Base-by-base conservation (phyloP, 139 green algal species). In the Desmodesmus armatus region DNA sequence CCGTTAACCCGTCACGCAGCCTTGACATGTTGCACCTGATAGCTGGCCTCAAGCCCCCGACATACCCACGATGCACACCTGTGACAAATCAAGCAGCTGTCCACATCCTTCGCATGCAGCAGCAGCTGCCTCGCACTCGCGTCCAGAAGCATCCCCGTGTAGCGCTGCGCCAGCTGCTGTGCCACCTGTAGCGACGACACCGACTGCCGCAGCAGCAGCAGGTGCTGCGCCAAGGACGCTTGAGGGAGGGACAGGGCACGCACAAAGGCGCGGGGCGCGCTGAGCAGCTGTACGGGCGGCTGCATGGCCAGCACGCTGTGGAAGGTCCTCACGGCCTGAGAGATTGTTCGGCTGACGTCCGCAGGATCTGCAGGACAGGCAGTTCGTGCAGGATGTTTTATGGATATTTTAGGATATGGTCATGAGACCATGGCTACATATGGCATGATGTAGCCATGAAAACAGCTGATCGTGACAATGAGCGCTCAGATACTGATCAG, bases 201-300 rank as follows among this genome's bases (percentile, higher is more conserved):
- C 29, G 3, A 7, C 0, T 17, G 21, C n/a, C n/a, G 23, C 43
- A 80, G 29, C 72, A 33, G 47, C 43, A 66, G 72, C 41, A 80
- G 72, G 31, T 63, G 37, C 21, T 19, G 21, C 35, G 33, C n/a
- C 76, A 82, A 25, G 37, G 71, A 35, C 23, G 53, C 15, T 9
- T 72, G 37, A 40, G 55, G 76, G 13, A 82, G 37, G 25, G 55
- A n/a, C 53, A 82, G 76, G 5, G 76, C 76, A 23, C 72, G 71
- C 37, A 55, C 49, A 65, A 71, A 82, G 1, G 76, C 72, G 25
- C 76, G 37, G 23, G 76, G 6, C 21, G 53, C 17, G 5, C 17
- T 60, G 3, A 82, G 33, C 33, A 82, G 27, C 53, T 82, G 33
- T 29, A 31, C 33, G 40, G 76, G 76, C 0, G 76, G 41, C 21